Percentiles rank a stretch among this genome's conserved stretches.
These are phyloP conservation scores for Boletellus sp. DNA, from an alignment of 768 basidiomycete species.

Conservation along the genomic window DNA sequence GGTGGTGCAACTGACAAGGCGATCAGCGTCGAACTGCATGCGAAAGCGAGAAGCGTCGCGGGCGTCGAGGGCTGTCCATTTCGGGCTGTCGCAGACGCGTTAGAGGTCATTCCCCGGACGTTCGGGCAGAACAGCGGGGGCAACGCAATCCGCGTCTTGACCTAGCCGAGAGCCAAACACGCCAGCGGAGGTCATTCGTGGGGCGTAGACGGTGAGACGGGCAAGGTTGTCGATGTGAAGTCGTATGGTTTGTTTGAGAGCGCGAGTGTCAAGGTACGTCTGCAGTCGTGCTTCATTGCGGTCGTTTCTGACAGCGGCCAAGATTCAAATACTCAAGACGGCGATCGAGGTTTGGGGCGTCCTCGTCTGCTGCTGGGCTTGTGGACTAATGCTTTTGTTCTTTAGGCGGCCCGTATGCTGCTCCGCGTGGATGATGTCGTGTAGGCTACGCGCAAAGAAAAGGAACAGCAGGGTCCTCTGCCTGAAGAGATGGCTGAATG, in stretches of 20 bases:
- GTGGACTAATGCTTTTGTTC: neutral
- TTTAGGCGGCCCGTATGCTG: conserved; percentile 81
- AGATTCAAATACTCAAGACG: conserved; percentile 96
- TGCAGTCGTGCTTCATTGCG: neutral
- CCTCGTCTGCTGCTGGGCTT: neutral
- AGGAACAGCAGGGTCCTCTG: conserved; percentile 46
- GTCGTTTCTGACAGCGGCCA: neutral
- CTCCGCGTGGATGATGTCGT: conserved; percentile 94
- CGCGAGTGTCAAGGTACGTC: conserved; percentile 83
- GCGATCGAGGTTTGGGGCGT: conserved; percentile 72
- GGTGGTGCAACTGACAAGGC: conserved; percentile 99
- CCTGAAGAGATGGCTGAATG: conserved; percentile 53
- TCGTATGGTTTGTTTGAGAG: conserved; percentile 91
- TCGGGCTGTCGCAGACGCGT: conserved; percentile 89
- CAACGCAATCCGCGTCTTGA: conserved; percentile 89
- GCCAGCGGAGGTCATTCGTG: conserved; percentile 86
- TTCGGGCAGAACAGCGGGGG: conserved; percentile 94
- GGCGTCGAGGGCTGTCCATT: conserved; percentile 92
- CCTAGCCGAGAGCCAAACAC: conserved; percentile 94
- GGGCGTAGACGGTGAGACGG: conserved; percentile 95
- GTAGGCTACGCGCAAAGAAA: conserved; percentile 73
- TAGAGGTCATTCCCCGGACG: conserved; percentile 96
- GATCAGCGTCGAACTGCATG: conserved; percentile 80
- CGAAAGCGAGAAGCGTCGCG: conserved; percentile 71
- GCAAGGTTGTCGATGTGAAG: conserved; percentile 96